Evolutionary conservation across 352 stramenopile genomes (phyloP).

Genomic region (Globisporangium paroecandrum): DNA sequence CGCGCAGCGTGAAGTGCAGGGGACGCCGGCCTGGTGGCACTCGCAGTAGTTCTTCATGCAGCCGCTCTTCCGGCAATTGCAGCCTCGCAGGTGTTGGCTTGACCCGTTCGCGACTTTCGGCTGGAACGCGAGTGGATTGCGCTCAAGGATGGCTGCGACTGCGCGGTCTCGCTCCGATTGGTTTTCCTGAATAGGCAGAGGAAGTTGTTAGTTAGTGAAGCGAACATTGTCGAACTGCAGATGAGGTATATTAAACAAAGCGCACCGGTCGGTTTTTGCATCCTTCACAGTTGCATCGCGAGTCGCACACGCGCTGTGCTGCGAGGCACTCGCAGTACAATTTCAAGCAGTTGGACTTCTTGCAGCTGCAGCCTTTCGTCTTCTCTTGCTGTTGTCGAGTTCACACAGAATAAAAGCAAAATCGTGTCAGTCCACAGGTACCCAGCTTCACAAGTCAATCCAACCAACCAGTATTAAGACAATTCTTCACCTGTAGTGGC

Average conservation of each 20-base stretch:
- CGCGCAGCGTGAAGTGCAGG: slow-evolving; percentile 79
- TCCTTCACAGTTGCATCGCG: slow-evolving; percentile 75
- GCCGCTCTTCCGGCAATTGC: slow-evolving; percentile 94
- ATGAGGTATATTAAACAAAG: no score
- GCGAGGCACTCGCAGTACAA: slow-evolving; percentile 88
- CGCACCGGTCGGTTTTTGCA: slow-evolving; percentile 65
- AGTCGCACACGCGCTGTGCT: slow-evolving; percentile 61
- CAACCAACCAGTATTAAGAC: no score
- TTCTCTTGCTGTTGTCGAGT: slow-evolving; percentile 30
- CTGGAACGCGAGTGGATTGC: slow-evolving; percentile 94
- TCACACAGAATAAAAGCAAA: not conserved
- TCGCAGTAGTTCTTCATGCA: slow-evolving; percentile 99
- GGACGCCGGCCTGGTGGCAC: slow-evolving; percentile 90
- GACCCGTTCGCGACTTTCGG: slow-evolving; percentile 89
- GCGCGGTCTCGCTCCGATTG: slow-evolving; percentile 64
- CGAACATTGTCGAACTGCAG: not conserved
- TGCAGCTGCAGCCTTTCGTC: slow-evolving; percentile 91
- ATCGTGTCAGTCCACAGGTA: not conserved
- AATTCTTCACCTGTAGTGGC: slow-evolving; percentile 19
- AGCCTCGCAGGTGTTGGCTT: slow-evolving; percentile 89
- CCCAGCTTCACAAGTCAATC: not conserved
- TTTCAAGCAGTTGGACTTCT: slow-evolving; percentile 97
- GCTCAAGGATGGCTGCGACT: slow-evolving; percentile 85
- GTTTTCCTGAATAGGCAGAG: slow-evolving; percentile 26
- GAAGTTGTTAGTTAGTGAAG: no score